These are phyloP conservation scores for Colletotrichum tropicale DNA, from an alignment of 2,329 filamentous ascomycete species.

Conservation along the genomic window DNA sequence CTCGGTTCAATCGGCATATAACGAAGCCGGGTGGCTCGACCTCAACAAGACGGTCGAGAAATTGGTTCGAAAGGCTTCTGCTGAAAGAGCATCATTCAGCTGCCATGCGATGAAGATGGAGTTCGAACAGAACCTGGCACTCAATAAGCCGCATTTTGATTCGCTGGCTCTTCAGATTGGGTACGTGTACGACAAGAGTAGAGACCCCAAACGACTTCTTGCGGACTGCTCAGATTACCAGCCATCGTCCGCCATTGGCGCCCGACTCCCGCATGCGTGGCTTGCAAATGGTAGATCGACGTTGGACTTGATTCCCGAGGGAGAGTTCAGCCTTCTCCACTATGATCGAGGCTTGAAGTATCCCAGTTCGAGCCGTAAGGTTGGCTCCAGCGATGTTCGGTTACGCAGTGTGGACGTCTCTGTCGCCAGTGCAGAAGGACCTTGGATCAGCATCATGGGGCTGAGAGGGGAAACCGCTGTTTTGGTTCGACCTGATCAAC, in stretches of 20 bases:
- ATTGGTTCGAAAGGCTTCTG: background rate
- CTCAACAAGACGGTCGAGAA: background rate
- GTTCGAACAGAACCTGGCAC: background rate
- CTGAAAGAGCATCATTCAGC: background rate
- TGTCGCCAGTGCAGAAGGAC: background rate
- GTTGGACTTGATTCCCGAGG: background rate
- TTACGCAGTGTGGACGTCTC: background rate
- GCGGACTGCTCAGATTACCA: background rate
- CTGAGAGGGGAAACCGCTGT: background rate
- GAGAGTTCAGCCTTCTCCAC: background rate
- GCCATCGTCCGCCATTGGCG: background rate
- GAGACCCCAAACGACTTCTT: accelerated
- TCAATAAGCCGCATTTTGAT: background rate
- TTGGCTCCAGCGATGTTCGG: background rate
- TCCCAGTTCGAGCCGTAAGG: background rate
- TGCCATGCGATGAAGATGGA: background rate
- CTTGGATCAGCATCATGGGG: background rate
- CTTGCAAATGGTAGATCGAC: background rate
- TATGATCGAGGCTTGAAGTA: background rate
- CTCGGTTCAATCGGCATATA: background rate
- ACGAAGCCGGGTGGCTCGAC: background rate
- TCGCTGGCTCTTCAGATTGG: background rate
- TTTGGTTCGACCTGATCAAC: background rate
- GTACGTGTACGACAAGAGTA: background rate
- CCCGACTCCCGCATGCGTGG: background rate